Conservation (phyloP, 352 stramenopile genomes). For the Pythium aquatile region DNA sequence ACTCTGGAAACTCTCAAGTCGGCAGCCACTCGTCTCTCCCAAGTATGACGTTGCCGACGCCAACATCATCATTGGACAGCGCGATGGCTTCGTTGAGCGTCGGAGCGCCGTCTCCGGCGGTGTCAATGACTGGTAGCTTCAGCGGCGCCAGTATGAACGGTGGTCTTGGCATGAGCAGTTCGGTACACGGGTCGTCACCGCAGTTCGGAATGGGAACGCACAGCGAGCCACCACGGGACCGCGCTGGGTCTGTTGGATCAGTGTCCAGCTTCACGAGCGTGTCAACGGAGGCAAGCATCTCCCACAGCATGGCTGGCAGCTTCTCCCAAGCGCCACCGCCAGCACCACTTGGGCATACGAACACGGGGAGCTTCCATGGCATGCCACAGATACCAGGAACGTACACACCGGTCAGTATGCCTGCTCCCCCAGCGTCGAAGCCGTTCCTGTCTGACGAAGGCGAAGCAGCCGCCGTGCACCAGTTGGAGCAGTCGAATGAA, state of each 20-base stretch:
- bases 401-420: neutral
- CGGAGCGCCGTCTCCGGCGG: neutral
- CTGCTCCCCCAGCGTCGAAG: slow-evolving; percentile 22
- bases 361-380: slow-evolving; percentile 29
- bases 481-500: slow-evolving; percentile 64
- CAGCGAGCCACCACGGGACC: slow-evolving; percentile 18
- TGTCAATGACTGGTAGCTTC: slow-evolving; percentile 15
- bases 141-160: neutral
- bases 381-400: slow-evolving; percentile 1
- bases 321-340: neutral
- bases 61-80: slow-evolving; percentile 2
- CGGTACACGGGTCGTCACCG: neutral
- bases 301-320: neutral
- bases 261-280: slow-evolving; percentile 26
- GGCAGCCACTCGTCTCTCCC: neutral
- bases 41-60: neutral
- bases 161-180: slow-evolving; percentile 1
- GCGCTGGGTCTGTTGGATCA: slow-evolving; percentile 20
- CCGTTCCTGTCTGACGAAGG: slow-evolving; percentile 63
- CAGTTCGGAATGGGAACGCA: neutral
- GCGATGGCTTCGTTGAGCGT: neutral
- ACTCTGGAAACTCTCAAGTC: slow-evolving; percentile 6
- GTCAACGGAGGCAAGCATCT: slow-evolving; percentile 17
- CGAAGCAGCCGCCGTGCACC: slow-evolving; percentile 42
- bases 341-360: slow-evolving; percentile 8